Evolutionary conservation across 2,329 filamentous ascomycete species (phyloP).

Genomic region (Clonostachys rhizophaga): DNA sequence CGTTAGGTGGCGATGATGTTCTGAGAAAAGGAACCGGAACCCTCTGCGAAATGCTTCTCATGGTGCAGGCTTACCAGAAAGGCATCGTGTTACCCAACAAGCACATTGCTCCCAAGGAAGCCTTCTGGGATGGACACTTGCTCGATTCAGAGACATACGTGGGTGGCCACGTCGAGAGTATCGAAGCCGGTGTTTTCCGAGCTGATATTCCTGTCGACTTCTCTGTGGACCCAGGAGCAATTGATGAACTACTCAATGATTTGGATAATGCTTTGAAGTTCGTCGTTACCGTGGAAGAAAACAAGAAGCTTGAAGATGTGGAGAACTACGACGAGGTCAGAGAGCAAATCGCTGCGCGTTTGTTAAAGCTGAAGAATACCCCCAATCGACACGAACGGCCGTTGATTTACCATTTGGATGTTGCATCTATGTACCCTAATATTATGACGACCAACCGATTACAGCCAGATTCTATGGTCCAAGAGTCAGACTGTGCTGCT

Average conservation of each 20-base stretch:
- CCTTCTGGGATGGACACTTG: constrained; percentile 95
- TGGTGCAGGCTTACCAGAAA: constrained; percentile 95
- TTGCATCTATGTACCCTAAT: constrained; percentile 99
- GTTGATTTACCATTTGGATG: constrained; percentile 95
- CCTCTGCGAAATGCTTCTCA: constrained; percentile 98
- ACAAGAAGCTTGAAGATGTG: constrained; percentile 75
- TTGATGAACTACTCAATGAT: constrained; percentile 84
- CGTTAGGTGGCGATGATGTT: constrained; percentile 87
- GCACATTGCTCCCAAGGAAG: constrained; percentile 82
- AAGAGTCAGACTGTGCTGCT: constrained; percentile 91
- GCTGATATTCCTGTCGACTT: constrained; percentile 96
- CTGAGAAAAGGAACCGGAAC: constrained; percentile 95
- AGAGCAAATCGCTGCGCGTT: constrained; percentile 68
- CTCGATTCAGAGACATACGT: constrained; percentile 98
- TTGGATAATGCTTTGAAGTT: constrained; percentile 87
- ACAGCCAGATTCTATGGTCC: constrained; percentile 98
- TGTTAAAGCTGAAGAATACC: constrained; percentile 71
- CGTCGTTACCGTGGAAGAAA: constrained; percentile 78
- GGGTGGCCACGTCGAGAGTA: constrained; percentile 97
- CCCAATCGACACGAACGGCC: constrained; percentile 83
- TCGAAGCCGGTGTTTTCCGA: constrained; percentile 94
- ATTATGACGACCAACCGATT: constrained; percentile 99
- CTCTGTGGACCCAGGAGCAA: constrained; percentile 78
- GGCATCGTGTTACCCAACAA: constrained; percentile 95
- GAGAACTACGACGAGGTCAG: constrained; percentile 83